Evolutionary conservation across 106 monocot genomes (phyloP).

Genomic region (Amphibolis antarctica): DNA sequence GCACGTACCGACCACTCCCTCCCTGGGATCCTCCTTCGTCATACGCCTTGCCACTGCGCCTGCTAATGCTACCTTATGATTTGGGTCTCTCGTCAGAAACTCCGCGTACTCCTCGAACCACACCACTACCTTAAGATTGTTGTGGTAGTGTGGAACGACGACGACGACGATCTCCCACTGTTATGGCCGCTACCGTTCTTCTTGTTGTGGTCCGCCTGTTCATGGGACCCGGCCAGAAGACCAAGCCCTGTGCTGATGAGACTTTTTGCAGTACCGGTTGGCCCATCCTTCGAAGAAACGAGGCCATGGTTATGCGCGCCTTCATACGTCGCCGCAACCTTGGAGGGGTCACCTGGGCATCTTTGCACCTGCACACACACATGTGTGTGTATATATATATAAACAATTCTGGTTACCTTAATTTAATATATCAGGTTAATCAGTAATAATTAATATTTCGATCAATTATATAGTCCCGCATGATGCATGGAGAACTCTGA

Average conservation of each 20-base stretch:
- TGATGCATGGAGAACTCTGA: no score
- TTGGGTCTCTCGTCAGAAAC: slow-evolving; percentile 7
- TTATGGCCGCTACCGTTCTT: not conserved
- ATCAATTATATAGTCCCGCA: no score
- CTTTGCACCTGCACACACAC: slow-evolving; percentile 11
- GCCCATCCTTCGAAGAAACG: not conserved
- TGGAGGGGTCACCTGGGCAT: slow-evolving; percentile 1
- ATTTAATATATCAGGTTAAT: not conserved
- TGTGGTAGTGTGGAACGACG: no score
- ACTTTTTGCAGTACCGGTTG: not conserved
- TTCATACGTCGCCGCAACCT: slow-evolving; percentile 19
- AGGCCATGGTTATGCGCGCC: slow-evolving; percentile 15
- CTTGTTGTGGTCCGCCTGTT: not conserved
- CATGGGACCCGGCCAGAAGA: not conserved
- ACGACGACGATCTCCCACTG: no score
- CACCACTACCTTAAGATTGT: not conserved
- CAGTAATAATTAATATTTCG: not conserved
- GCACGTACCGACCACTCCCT: no score
- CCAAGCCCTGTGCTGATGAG: not conserved
- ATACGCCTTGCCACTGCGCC: slow-evolving; percentile 6
- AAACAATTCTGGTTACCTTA: not conserved
- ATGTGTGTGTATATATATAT: not conserved
- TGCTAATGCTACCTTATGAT: slow-evolving; percentile 8
- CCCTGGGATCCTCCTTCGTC: no score
- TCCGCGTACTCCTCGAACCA: slow-evolving; percentile 1